Percentiles rank a stretch among this genome's conserved stretches.
These are phyloP conservation scores for Gamarada debralockiae DNA, from an alignment of 495 filamentous ascomycete genomes.

Conservation along the genomic window DNA sequence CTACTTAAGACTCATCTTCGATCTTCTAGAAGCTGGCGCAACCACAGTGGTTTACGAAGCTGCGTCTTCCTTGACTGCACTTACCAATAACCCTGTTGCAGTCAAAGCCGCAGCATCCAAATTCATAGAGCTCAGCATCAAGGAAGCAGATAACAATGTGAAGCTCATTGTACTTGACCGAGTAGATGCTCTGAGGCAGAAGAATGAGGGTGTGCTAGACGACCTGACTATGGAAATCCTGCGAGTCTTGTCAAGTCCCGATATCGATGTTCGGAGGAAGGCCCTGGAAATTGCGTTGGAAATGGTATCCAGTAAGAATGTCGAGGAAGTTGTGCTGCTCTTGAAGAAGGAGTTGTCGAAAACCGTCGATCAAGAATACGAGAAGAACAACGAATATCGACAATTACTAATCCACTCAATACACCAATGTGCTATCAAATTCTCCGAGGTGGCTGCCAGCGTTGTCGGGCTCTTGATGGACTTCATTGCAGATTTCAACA, in stretches of 20 bases:
- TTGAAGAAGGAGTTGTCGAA: slow-evolving; percentile 97
- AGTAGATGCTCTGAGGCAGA: slow-evolving; percentile 84
- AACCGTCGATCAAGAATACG: slow-evolving; percentile 97
- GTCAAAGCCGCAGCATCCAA: slow-evolving; percentile 96
- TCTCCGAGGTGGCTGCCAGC: slow-evolving; percentile 94
- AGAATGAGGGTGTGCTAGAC: slow-evolving; percentile 91
- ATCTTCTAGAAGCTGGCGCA: slow-evolving; percentile 87
- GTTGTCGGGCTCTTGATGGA: slow-evolving; percentile 99
- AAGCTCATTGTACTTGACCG: slow-evolving; percentile 97
- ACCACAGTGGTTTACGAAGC: slow-evolving; percentile 98
- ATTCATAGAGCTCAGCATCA: slow-evolving; percentile 94
- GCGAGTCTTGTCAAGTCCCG: slow-evolving; percentile 91
- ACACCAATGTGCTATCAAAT: slow-evolving; percentile 97
- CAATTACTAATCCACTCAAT: slow-evolving; percentile 95
- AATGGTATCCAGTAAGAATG: slow-evolving; percentile 98
- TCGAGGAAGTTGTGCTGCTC: slow-evolving; percentile 93
- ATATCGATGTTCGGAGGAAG: slow-evolving; percentile 94
- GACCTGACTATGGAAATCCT: slow-evolving; percentile 98
- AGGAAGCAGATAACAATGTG: slow-evolving; percentile 98
- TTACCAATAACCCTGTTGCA: slow-evolving; percentile 95
- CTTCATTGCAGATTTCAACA: slow-evolving; percentile 98
- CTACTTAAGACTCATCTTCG: slow-evolving; percentile 93
- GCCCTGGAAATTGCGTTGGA: slow-evolving; percentile 88
- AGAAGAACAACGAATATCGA: slow-evolving; percentile 98
- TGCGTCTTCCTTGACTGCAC: slow-evolving; percentile 90